These are phyloP conservation scores for Mallotus repandus DNA, from an alignment of 441 rosid species.

Conservation along the genomic window DNA sequence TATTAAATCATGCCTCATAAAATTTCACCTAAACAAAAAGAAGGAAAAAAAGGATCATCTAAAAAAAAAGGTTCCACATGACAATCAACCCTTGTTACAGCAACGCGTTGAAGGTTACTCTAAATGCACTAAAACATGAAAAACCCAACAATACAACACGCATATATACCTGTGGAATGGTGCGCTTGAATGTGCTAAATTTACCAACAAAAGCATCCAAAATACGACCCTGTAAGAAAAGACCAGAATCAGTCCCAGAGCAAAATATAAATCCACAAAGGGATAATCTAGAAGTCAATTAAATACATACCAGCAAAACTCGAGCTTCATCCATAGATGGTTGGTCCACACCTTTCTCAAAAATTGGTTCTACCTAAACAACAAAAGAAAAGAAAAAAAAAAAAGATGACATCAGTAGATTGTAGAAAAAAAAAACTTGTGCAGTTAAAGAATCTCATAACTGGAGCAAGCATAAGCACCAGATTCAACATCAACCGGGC, in stretches of 20 bases:
- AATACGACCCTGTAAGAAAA: conserved; percentile 69
- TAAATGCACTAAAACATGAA: neutral
- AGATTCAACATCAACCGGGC: conserved; percentile 98
- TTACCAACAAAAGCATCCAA: conserved; percentile 99
- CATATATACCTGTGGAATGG: conserved; percentile 88
- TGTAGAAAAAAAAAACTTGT: conserved; percentile 22
- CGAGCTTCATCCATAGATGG: conserved; percentile 96
- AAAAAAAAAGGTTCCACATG: neutral
- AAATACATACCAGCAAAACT: conserved; percentile 63
- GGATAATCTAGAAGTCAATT: conserved; percentile 7
- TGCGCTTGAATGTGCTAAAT: conserved; percentile 91
- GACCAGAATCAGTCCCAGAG: conserved; percentile 20
- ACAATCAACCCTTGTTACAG: neutral
- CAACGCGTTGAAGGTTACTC: neutral
- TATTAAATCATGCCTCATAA: neutral
- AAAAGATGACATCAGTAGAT: conserved; percentile 20
- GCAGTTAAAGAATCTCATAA: conserved; percentile 16
- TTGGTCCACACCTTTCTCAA: conserved; percentile 92
- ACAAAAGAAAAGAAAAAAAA: conserved; percentile 3
- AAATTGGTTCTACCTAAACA: conserved; percentile 93
- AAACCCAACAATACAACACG: conserved; percentile 19
- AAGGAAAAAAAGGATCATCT: neutral
- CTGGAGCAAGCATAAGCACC: conserved; percentile 44
- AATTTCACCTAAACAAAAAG: neutral
- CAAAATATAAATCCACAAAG: conserved; percentile 12